Percentiles rank a stretch among this genome's conserved stretches.
Conservation (phyloP, 495 filamentous ascomycete genomes). For the Cudoniella acicularis region DNA sequence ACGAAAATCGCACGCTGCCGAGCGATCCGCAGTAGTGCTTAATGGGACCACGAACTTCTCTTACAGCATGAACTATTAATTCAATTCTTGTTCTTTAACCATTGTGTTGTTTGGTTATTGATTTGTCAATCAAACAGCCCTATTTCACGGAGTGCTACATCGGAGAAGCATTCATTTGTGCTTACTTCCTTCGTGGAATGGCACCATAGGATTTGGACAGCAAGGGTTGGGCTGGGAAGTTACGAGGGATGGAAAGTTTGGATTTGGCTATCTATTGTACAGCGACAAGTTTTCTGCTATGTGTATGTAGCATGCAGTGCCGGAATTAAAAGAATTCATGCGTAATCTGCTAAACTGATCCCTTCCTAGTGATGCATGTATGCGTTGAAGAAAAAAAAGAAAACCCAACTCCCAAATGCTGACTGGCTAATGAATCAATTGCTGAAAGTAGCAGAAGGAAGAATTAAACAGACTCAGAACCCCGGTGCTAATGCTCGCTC, state of each 20-base stretch:
- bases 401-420: not conserved
- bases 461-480: not conserved
- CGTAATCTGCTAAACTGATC: too few species aligned
- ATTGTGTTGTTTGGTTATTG: too few species aligned
- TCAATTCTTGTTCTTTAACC: not conserved
- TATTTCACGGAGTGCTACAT: too few species aligned
- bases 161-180: too few species aligned
- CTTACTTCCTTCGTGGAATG: too few species aligned
- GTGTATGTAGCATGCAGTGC: not conserved
- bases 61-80: not conserved
- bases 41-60: constrained; percentile 6
- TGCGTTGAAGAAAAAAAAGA: not conserved
- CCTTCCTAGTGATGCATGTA: too few species aligned
- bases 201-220: too few species aligned
- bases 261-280: not conserved
- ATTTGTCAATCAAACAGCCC: too few species aligned
- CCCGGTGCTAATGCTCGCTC: not conserved
- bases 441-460: not conserved
- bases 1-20: not conserved
- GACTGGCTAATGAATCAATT: not conserved
- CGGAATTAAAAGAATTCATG: not conserved
- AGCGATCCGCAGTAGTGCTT: not conserved
- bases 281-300: not conserved
- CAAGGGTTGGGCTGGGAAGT: too few species aligned
- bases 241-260: not conserved